These are phyloP conservation scores for Volvox reticuliferus DNA, from an alignment of 139 green algal genomes.

Conservation along the genomic window DNA sequence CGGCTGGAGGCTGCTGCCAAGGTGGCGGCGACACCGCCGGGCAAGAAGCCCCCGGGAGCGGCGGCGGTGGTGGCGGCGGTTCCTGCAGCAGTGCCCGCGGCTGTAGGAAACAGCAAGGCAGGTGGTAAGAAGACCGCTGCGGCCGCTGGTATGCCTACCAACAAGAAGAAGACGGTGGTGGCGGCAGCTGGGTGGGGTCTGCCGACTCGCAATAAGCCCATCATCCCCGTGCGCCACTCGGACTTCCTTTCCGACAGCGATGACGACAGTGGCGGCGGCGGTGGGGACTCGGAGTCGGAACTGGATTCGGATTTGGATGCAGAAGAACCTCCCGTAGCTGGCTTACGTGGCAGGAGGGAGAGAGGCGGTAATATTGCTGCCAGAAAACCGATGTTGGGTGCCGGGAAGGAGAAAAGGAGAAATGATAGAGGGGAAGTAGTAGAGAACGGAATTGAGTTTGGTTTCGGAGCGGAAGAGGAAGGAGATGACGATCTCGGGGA, in stretches of 20 bases:
- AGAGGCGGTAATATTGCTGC: background rate
- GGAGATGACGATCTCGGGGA: background rate
- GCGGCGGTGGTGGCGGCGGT: background rate
- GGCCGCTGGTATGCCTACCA: background rate
- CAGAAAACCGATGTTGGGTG: background rate
- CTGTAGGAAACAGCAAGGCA: background rate
- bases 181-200: slow-evolving; percentile 6
- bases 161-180: background rate
- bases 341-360: background rate
- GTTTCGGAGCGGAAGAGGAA: background rate
- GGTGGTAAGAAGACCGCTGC: background rate
- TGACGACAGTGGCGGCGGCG: background rate
- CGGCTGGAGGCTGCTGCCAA: background rate
- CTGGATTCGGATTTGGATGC: slow-evolving; percentile 6
- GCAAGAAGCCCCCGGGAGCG: background rate
- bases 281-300: background rate
- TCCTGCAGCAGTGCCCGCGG: background rate
- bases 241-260: slow-evolving; percentile 45
- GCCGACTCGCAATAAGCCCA: slow-evolving; percentile 37
- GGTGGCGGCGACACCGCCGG: background rate
- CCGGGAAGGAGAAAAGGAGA: background rate
- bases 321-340: background rate
- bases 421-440: background rate
- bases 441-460: background rate
- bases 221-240: slow-evolving; percentile 43